Base-by-base conservation (phyloP, 805 yeast species). In the Candida berthetii region DNA sequence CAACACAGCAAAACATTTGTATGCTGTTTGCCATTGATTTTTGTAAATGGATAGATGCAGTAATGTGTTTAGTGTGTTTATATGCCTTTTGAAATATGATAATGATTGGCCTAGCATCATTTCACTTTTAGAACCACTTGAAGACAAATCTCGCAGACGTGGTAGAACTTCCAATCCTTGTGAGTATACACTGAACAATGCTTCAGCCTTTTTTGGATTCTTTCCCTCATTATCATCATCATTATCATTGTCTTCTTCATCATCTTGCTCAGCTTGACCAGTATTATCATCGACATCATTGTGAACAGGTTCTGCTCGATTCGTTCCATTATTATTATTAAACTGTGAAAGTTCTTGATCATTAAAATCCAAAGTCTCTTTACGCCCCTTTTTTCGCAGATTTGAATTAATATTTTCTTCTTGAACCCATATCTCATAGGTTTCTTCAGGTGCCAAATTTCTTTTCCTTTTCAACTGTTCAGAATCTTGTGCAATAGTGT, bases 1-100 rank as follows among this genome's bases (percentile, higher is more conserved):
- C 18, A 84, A 54, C 2, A 76, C 40, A 9, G 76, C 56, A 48
- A 78, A 78, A 7, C 77, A 60, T 41, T 68, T 68, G 49, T 76
- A 78, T 0, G 85, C 84, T 14, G 65, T 36, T 6, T 55, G 49
- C 88, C 88, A 84, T 8, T 78, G 69, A 25, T 63, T 53, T 31
- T 68, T 59, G 34, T 74, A 50, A 3, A 83, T 54, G 42, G 68
- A 67, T 10, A 74, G 32, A 47, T 80, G 82, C 28, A 84, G 54
- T 3, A 56, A 25, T 17, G 43, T 40, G 3, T 35, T 18, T 6
- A 55, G 28, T 1, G 43, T 17, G 2, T 28, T 22, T 4, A 13
- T 31, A 14, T 55, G 57, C 7, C 47, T 40, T 11, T 19, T 39
- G 5, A 34, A 24, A 25, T 44, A 42, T 2, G 50, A 25, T 13